phyloP scores from a whole-genome alignment of 805 yeast species.

The Ogataea neopini region DNA sequence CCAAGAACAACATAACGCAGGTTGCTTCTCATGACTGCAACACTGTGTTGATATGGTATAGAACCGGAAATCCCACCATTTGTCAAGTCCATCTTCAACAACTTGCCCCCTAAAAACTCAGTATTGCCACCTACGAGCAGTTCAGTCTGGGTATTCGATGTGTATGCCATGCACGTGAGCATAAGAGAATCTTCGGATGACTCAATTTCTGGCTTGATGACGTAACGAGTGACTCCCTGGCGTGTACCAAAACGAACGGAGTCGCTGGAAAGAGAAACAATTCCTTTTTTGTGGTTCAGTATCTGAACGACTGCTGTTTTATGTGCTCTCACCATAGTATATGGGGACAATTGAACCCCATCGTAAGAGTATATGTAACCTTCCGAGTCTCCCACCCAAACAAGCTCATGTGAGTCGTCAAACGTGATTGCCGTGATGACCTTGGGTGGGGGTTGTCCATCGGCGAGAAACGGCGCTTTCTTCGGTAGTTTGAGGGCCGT shows the following conservation, averaged over 20 bases:
- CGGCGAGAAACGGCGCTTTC: slow-evolving; percentile 17
- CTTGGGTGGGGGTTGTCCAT: slow-evolving; percentile 23
- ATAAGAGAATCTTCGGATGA: slow-evolving; percentile 29
- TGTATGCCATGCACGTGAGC: slow-evolving; percentile 43
- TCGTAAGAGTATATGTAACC: slow-evolving; percentile 49
- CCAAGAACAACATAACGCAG: slow-evolving; percentile 60
- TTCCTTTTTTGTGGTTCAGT: slow-evolving; percentile 55
- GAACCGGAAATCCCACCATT: slow-evolving; percentile 38
- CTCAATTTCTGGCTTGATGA: slow-evolving; percentile 26
- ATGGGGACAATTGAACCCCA: slow-evolving; percentile 52
- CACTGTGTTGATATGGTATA: slow-evolving; percentile 44
- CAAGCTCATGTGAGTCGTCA: slow-evolving; percentile 70
- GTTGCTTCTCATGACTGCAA: slow-evolving; percentile 50
- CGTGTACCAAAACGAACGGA: slow-evolving; percentile 55
- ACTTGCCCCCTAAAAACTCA: slow-evolving; percentile 28
- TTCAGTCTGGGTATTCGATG: slow-evolving; percentile 43
- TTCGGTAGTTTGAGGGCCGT: slow-evolving; percentile 30
- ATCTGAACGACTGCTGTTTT: slow-evolving; percentile 50
- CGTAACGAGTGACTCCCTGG: slow-evolving; percentile 51
- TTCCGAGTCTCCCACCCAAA: slow-evolving; percentile 81
- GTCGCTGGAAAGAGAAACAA: slow-evolving; percentile 54
- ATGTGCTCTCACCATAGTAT: slow-evolving; percentile 59
- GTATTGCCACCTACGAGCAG: slow-evolving; percentile 45
- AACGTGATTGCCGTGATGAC: slow-evolving; percentile 45
- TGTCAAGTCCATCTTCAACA: slow-evolving; percentile 45